These are phyloP conservation scores for Arxiozyma telluris DNA, from an alignment of 1,139 yeast species.

Conservation along the genomic window DNA sequence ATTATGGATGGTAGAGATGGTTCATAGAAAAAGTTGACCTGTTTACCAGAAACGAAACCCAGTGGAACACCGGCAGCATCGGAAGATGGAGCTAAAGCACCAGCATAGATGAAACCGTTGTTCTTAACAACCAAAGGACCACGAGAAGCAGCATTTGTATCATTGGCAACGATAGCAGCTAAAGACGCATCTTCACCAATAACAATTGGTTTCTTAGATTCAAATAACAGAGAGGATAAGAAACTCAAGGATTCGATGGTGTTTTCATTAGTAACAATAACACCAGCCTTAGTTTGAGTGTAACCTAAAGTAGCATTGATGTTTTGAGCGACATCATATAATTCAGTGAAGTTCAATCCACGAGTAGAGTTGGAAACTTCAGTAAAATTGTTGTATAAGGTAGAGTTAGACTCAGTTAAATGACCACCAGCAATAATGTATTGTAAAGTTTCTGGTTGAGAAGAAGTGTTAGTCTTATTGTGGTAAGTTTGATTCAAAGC, in stretches of 20 bases:
- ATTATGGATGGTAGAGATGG: conserved; percentile 20
- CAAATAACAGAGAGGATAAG: conserved; percentile 23
- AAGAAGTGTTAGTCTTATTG: conserved; percentile 7
- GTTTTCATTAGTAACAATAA: conserved; percentile 18
- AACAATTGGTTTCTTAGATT: conserved; percentile 23
- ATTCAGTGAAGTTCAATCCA: conserved; percentile 20
- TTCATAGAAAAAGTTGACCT: conserved; percentile 22
- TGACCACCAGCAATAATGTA: conserved; percentile 24
- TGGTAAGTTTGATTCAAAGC: background rate
- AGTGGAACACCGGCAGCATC: conserved; percentile 19
- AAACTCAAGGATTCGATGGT: conserved; percentile 26
- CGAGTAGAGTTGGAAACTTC: conserved; percentile 17
- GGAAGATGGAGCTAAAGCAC: conserved; percentile 20
- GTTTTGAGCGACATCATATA: conserved; percentile 19
- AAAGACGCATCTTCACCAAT: conserved; percentile 18
- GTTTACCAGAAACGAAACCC: conserved; percentile 15
- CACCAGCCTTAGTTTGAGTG: conserved; percentile 19
- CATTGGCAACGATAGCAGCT: conserved; percentile 23
- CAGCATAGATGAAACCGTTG: conserved; percentile 24
- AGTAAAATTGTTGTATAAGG: conserved; percentile 9
- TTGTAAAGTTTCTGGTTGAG: conserved; percentile 13
- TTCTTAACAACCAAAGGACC: conserved; percentile 22
- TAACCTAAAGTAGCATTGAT: conserved; percentile 17
- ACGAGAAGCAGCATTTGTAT: conserved; percentile 17
- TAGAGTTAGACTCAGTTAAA: conserved; percentile 13